Evolutionary conservation across 1,284 basidiomycete genomes (phyloP), one percentile per base, ranked within the genome.

Genomic region (Apiotrichum akiyoshidainum): DNA sequence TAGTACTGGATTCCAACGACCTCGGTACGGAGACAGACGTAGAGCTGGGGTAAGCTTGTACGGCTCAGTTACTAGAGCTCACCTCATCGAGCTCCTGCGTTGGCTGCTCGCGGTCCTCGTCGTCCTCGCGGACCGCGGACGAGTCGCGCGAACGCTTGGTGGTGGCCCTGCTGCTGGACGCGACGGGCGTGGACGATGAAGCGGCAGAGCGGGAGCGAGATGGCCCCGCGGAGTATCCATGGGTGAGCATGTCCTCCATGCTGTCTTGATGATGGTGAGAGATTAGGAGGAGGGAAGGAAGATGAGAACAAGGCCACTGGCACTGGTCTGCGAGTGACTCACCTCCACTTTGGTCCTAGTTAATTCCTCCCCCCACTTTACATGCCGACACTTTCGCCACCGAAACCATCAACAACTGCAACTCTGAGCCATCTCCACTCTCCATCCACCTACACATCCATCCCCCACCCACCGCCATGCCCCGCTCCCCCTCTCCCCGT

Each of bases 1-100:
- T 92, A 92, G 70, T 92, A 89, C 69, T 90, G 88, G 13, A 92
- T 80, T 0, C 90, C 90, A 0, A 92, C 90, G 16, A 90, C 84
- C 50, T 83, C 85, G 0, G 86, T 83, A 12, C 75, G 77, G 68
- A 85, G 59, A 13, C 78, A 80, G 51, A 85, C 83, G 68, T 87
- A 89, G 21, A 89, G 75, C 74, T 92, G 86, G 88, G 59, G 57
- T 52, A 35, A 60, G 56, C 37, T 57, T 8, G 5, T 1, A n/a
- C 37, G 9, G 12, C 5, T 4, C 33, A n/a, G 11, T 16, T 21
- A n/a, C n/a, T n/a, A n/a, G 5, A 57, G 39, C 62, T 63, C 52
- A 68, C 70, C 63, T 71, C 70, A 33, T 71, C 70, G 17, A 60
- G 45, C 57, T 69, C 67, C 19, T 60, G 57, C 0, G 60, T 44